These are phyloP conservation scores for Rehmannia glutinosa DNA, from an alignment of 257 asterid genomes.

Conservation along the genomic window DNA sequence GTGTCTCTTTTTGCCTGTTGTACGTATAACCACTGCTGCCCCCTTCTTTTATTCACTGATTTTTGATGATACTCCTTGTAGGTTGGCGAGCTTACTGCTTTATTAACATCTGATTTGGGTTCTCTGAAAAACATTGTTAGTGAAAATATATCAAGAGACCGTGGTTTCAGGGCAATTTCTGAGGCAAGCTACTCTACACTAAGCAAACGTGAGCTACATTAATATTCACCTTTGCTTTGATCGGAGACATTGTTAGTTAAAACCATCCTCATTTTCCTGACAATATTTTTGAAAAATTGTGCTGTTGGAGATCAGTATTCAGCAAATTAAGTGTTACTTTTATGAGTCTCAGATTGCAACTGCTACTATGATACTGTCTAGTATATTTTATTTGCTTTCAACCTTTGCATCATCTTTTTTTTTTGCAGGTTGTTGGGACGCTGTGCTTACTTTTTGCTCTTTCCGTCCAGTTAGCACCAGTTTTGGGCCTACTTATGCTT, in stretches of 20 bases:
- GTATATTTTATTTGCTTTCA: neutral
- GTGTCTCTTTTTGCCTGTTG: neutral
- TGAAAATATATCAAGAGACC: slow-evolving; percentile 93
- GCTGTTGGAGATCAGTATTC: slow-evolving; percentile 3
- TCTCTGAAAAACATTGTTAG: slow-evolving; percentile 80
- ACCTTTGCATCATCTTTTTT: slow-evolving; percentile 2
- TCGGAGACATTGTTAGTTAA: neutral
- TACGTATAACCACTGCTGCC: neutral
- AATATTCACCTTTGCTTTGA: slow-evolving; percentile 18
- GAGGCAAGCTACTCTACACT: slow-evolving; percentile 95
- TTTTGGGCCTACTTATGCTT: slow-evolving; percentile 81
- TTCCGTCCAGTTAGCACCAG: slow-evolving; percentile 90
- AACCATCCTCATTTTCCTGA: slow-evolving; percentile 2
- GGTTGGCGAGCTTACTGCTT: slow-evolving; percentile 95
- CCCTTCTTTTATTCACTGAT: slow-evolving; percentile 5
- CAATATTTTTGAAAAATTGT: neutral
- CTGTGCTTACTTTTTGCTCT: slow-evolving; percentile 73
- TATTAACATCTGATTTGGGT: slow-evolving; percentile 90
- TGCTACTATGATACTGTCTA: neutral
- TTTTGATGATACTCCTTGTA: slow-evolving; percentile 28
- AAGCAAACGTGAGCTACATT: slow-evolving; percentile 63
- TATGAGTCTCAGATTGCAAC: slow-evolving; percentile 8
- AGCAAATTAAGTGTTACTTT: neutral
- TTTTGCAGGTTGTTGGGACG: slow-evolving; percentile 82
- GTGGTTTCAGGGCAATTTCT: slow-evolving; percentile 95